These are phyloP conservation scores for Yueomyces sp. DNA, from an alignment of 805 yeast species.

Conservation along the genomic window DNA sequence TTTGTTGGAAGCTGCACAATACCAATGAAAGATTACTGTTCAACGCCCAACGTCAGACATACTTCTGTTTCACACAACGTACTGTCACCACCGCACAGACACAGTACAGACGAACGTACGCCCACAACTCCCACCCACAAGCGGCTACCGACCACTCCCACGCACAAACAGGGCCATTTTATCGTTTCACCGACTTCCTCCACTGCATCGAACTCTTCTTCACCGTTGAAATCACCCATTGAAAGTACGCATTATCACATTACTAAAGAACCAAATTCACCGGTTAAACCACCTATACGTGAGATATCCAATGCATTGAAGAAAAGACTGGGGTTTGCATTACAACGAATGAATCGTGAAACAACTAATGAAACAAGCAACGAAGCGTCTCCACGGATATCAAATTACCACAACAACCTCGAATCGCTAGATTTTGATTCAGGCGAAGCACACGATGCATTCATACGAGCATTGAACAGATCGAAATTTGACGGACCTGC, in stretches of 20 bases:
- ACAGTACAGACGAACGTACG: no score
- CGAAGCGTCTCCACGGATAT: background rate
- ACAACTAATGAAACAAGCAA: background rate
- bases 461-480: background rate
- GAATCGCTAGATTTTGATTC: background rate
- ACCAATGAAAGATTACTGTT: no score
- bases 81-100: no score
- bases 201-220: background rate
- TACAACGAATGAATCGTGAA: slow-evolving; percentile 25
- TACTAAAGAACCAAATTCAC: background rate
- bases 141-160: background rate
- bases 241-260: background rate
- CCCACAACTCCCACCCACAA: background rate
- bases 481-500: no score
- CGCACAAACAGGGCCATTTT: background rate
- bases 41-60: no score
- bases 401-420: background rate
- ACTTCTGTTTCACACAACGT: no score
- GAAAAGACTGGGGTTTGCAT: slow-evolving; percentile 29
- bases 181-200: background rate
- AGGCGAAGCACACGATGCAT: background rate
- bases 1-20: no score
- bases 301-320: slow-evolving; percentile 28
- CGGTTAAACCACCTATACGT: slow-evolving; percentile 27
- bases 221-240: background rate